Conservation (phyloP, 139 green algal genomes). For the Medakamo hakoo region DNA sequence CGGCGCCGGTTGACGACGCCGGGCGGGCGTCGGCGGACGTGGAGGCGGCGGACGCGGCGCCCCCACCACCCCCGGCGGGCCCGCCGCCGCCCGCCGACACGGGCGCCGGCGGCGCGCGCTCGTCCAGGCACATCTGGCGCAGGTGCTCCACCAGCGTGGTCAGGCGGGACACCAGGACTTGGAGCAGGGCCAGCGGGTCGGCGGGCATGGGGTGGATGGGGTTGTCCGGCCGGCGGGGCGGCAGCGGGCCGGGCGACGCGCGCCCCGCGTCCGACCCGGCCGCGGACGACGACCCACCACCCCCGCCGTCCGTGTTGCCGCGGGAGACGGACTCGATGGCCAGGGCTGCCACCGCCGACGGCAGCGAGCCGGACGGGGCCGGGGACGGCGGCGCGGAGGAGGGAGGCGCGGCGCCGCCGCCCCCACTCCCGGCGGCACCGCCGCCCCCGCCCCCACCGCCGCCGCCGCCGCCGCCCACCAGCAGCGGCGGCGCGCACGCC, state of each 20-base stretch:
- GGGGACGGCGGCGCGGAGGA: conserved; percentile 30
- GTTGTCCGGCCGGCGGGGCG: conserved; percentile 11
- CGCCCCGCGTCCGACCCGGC: not conserved
- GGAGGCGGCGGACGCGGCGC: not conserved
- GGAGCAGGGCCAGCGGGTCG: conserved; percentile 48
- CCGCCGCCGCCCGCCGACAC: not conserved
- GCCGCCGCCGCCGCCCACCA: too few relatives aligned
- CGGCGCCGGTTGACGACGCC: conserved; percentile 5
- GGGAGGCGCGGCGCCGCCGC: conserved; percentile 3
- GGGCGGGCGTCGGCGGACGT: not conserved
- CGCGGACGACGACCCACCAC: not conserved
- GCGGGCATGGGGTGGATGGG: conserved; percentile 47
- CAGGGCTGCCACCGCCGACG: not conserved
- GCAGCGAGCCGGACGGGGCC: conserved; percentile 6
- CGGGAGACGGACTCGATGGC: not conserved
- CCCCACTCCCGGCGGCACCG: not conserved
- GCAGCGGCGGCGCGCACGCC: conserved; percentile 7
- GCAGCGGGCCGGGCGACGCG: conserved; percentile 2
- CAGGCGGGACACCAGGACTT: conserved; percentile 30
- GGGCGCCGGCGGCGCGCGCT: conserved; percentile 10
- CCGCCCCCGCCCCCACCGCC: too few relatives aligned
- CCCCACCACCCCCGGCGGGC: too few relatives aligned
- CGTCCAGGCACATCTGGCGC: conserved; percentile 56
- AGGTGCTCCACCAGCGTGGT: conserved; percentile 58
- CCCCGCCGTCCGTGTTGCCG: conserved; percentile 3